Evolutionary conservation across 2,329 filamentous ascomycete species (phyloP).

Genomic region (Aureobasidium sp.): DNA sequence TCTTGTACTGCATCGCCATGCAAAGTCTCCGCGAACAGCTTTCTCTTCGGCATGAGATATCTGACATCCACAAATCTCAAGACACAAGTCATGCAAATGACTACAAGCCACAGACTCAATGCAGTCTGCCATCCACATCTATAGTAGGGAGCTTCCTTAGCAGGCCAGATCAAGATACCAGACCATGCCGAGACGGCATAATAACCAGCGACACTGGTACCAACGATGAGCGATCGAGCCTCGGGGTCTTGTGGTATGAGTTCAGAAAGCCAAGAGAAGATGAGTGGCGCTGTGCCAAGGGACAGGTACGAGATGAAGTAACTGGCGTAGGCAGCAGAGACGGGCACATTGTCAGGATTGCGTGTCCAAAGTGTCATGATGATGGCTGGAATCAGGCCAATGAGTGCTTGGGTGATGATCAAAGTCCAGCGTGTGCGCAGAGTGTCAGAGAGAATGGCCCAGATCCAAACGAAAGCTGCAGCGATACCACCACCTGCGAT

Average conservation of each 20-base stretch:
- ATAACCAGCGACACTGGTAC: constrained; percentile 43
- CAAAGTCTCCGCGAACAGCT: constrained; percentile 17
- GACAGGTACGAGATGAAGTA: constrained; percentile 46
- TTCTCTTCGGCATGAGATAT: constrained; percentile 29
- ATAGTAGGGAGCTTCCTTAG: constrained; percentile 45
- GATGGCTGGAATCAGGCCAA: constrained; percentile 43
- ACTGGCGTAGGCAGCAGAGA: constrained; percentile 45
- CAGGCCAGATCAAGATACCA: constrained; percentile 48
- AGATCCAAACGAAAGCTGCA: constrained; percentile 48
- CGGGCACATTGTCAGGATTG: constrained; percentile 35
- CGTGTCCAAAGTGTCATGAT: constrained; percentile 51
- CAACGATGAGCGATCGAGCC: constrained; percentile 43
- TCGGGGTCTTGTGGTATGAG: constrained; percentile 46
- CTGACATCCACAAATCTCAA: constrained; percentile 41
- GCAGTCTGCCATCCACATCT: constrained; percentile 45
- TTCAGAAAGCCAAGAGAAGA: constrained; percentile 48
- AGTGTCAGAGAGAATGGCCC: constrained; percentile 47
- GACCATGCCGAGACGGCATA: constrained; percentile 48
- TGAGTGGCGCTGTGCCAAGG: constrained; percentile 46
- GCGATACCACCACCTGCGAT: constrained; percentile 45
- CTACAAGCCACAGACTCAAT: constrained; percentile 39
- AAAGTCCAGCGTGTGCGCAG: constrained; percentile 46
- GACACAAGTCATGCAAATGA: constrained; percentile 40
- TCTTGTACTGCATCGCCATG: constrained; percentile 7
- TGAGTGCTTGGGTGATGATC: constrained; percentile 42